Evolutionary conservation across 768 basidiomycete genomes (phyloP), one percentile per base, ranked within the genome.

Genomic region (Daedaleopsis nitida): DNA sequence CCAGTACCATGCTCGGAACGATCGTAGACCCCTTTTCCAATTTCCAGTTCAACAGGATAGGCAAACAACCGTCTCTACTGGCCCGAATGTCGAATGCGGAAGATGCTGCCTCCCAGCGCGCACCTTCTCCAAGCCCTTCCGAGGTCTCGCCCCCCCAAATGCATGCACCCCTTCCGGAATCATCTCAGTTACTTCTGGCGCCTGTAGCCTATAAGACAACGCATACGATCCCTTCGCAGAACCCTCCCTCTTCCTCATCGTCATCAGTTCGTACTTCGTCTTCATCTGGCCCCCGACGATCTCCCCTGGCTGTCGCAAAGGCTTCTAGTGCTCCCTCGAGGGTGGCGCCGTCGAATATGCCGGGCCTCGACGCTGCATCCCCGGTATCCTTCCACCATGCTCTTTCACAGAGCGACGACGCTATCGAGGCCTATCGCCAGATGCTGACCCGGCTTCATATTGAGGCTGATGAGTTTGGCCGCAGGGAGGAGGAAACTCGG

Each of bases 1-100:
- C 21, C 27, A 38, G 23, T 19, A 16, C 21, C 54, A 58, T 62
- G 61, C 13, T 35, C 23, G 57, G 38, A 24, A 51, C 27, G 24
- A 13, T 52, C 8, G 43, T 47, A 9, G 54, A 50, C 43, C 54
- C 58, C 45, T 78, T 84, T 57, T 63, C 76, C n/a, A 68, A 74
- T 55, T 77, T 86, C 68, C 75, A 73, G 27, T 88, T 87, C 68
- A 70, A 64, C 12, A 78, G 71, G 5, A 88, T 88, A 43, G 86
- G 86, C 32, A 79, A 83, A 66, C 71, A 75, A 60, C 85, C 86
- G 0, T 72, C 75, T 14, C 73, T 88, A 19, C 75, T 87, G 27
- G 78, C 76, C 62, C 82, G 86, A 23, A 74, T 59, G 6, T 87
- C 38, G 77, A 81, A 35, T 68, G 70, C 42, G 68, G 3, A 68